Conservation (phyloP, 768 basidiomycete species). For the Tricholoma sp. region DNA sequence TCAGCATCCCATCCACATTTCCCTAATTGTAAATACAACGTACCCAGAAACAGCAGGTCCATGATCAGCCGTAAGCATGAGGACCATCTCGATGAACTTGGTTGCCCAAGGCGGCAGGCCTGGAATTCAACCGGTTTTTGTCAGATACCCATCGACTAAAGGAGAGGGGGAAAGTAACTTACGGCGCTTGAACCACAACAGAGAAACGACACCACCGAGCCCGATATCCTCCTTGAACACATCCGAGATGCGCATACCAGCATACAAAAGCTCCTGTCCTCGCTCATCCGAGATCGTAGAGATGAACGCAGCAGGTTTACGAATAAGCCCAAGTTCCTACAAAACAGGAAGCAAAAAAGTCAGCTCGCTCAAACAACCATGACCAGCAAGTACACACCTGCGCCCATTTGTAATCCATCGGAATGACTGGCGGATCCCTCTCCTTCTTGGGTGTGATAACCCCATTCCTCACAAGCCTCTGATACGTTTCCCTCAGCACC, state of each 20-base stretch:
- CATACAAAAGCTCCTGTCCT: constrained; percentile 96
- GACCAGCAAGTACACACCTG: constrained; percentile 35
- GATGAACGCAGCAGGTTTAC: constrained; percentile 98
- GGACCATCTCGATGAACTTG: constrained; percentile 99
- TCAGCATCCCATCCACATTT: neutral
- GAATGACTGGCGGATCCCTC: constrained; percentile 89
- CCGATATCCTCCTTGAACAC: constrained; percentile 98
- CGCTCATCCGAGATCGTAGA: constrained; percentile 99
- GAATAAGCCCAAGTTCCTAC: constrained; percentile 88
- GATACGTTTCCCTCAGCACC: constrained; percentile 81
- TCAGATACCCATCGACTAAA: constrained; percentile 1
- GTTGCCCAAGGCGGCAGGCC: constrained; percentile 85
- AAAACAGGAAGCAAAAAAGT: neutral
- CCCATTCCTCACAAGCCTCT: constrained; percentile 68
- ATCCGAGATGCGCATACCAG: constrained; percentile 98
- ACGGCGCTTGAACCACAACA: constrained; percentile 98
- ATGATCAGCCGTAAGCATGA: constrained; percentile 99
- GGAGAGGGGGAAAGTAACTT: constrained; percentile 18
- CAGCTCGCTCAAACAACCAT: neutral
- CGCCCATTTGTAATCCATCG: constrained; percentile 99
- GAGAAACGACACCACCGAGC: constrained; percentile 90
- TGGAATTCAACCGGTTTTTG: constrained; percentile 15
- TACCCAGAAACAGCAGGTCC: constrained; percentile 91
- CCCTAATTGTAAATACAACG: constrained; percentile 15
- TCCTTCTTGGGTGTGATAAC: constrained; percentile 67